Evolutionary conservation across 1,284 basidiomycete species (phyloP).

Genomic region (Singerocomus inundabilis): DNA sequence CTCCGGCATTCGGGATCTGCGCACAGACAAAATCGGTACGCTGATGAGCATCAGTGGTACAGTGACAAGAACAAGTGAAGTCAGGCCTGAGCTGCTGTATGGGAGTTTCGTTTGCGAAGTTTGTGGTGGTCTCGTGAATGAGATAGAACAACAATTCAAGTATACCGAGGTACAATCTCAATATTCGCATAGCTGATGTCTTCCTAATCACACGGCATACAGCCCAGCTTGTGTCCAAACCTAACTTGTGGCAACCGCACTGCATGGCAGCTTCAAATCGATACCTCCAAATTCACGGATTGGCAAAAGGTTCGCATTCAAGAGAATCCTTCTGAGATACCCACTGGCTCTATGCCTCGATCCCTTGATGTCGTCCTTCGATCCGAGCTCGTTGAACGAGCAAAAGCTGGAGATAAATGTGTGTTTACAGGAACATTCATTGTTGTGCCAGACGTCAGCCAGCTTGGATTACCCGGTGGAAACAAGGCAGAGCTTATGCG

Average conservation of each 20-base stretch:
- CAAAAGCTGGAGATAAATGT: conserved; percentile 99
- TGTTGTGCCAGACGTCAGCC: conserved; percentile 97
- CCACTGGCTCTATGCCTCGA: conserved; percentile 98
- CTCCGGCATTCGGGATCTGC: conserved; percentile 92
- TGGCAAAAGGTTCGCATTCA: conserved; percentile 99
- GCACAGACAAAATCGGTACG: conserved; percentile 91
- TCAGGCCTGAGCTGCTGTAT: conserved; percentile 90
- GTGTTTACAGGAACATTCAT: conserved; percentile 98
- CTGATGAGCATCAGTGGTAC: conserved; percentile 94
- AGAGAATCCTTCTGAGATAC: conserved; percentile 98
- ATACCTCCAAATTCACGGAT: conserved; percentile 95
- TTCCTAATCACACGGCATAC: conserved; percentile 8
- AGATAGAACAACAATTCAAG: conserved; percentile 99
- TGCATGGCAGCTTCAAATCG: conserved; percentile 94
- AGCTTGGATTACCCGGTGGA: conserved; percentile 93
- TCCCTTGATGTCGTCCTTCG: conserved; percentile 94
- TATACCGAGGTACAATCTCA: conserved; percentile 88
- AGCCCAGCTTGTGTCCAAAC: conserved; percentile 94
- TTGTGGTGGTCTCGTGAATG: conserved; percentile 85
- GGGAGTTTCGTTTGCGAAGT: conserved; percentile 93
- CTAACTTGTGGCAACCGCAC: conserved; percentile 88
- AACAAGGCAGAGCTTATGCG: conserved; percentile 90
- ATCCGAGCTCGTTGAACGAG: conserved; percentile 93
- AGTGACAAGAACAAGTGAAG: conserved; percentile 96
- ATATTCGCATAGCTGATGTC: not conserved